Conservation (phyloP, 495 filamentous ascomycete genomes). For the Lophium mytilinum region DNA sequence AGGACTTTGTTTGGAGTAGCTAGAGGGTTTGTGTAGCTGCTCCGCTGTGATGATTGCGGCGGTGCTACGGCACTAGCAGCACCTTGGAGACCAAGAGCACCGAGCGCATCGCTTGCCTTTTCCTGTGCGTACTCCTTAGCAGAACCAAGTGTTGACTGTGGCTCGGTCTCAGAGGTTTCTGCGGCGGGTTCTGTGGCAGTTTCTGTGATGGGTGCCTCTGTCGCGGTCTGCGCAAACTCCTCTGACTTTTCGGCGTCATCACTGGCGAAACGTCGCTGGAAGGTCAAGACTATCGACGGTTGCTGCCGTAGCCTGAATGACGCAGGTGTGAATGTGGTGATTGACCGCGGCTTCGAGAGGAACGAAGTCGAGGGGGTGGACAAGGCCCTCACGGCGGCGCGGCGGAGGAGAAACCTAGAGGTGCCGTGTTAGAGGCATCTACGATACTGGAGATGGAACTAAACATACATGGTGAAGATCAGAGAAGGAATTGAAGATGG, state of each 20-base stretch:
- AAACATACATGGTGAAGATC: too few species aligned
- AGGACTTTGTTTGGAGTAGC: constrained; percentile 35
- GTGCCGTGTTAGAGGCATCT: not conserved
- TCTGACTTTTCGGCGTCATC: constrained; percentile 35
- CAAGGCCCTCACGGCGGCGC: constrained; percentile 31
- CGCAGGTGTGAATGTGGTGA: constrained; percentile 31
- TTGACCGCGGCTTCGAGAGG: constrained; percentile 38
- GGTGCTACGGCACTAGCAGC: not conserved
- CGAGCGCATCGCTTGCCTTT: constrained; percentile 5
- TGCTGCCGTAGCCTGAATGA: constrained; percentile 21
- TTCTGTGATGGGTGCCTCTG: constrained; percentile 15
- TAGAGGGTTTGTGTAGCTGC: not conserved
- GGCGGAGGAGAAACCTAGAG: constrained; percentile 28
- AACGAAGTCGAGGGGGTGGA: constrained; percentile 38
- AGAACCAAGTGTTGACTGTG: constrained; percentile 2
- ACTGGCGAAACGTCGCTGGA: constrained; percentile 41
- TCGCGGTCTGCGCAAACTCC: constrained; percentile 17
- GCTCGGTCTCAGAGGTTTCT: not conserved
- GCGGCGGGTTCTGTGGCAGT: constrained; percentile 8
- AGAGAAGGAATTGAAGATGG: too few species aligned
- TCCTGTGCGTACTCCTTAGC: constrained; percentile 1
- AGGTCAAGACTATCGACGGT: constrained; percentile 19
- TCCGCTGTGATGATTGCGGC: not conserved
- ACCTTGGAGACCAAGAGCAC: constrained; percentile 1
- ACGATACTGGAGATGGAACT: too few species aligned